Evolutionary conservation across 106 monocot genomes (phyloP), one percentile per base, ranked within the genome.

Genomic region (Gastrodia elata): DNA sequence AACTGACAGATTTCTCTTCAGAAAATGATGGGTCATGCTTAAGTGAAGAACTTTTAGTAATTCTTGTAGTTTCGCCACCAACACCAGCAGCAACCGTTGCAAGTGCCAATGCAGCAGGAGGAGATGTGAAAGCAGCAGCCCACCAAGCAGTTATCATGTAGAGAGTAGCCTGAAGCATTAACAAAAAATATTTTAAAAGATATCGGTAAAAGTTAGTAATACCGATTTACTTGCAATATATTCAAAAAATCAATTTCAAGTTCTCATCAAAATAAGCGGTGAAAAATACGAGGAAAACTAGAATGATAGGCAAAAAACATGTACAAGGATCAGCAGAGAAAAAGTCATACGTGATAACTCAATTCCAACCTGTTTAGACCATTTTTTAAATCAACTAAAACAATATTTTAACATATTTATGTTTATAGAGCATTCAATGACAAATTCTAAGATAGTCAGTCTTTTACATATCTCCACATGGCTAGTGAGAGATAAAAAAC

Each of bases 101-200:
- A 76, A 98, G 71, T 65, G 98, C 93, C 98, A 98, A 88, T 38
- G 98, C 93, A 85, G 87, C 88, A 74, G 98, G 98, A 81, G 98
- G 98, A 65, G 98, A 98, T 36, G 98, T 93, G 89, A 98, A 98
- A 75, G 91, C 98, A 79, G 98, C 98, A 75, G 98, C 93, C 98
- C 98, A 98, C 2, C 87, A 88, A 78, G 98, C 80, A 15, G 98
- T 82, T 80, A 89, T 82, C 93, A 98, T 91, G 28, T 79, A 86
- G 78, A 93, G 82, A 76, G 98, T 85, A 82, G 86, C 98, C 98
- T 98, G 68, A 67, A 68, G 30, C 57, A 73, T 64, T 65, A 46
- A 27, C 38, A 83, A 26, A 69, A 40, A 39, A 26, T 69, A 35
- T 40, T 36, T 26, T 10, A 25, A 2, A 7, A 35, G 40, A 69